Base-by-base conservation (phyloP, 1,139 yeast genomes). In the Debaryomyces fabryi region DNA sequence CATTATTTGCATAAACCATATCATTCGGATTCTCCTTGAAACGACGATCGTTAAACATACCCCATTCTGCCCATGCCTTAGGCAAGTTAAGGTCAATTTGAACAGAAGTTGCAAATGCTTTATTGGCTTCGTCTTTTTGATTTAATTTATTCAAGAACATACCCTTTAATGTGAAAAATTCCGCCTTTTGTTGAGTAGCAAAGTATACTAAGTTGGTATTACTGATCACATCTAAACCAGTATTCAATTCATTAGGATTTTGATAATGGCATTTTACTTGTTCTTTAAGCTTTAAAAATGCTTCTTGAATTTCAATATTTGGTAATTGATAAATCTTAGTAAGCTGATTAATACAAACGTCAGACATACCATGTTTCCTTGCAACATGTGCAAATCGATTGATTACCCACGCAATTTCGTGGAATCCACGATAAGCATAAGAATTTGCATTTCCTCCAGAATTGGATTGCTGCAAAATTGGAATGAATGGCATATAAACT, bases 21-120 rank as follows among this genome's bases (percentile, higher is more conserved):
- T 90, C 96, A 45, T 77, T 82, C 1, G 96, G 93, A 55, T 85
- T 86, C 57, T 90, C 96, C 58, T 89, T 88, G 66, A 90, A 86
- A 44, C 97, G 76, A 42, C 86, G 82, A 58, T 95, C 99, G 63
- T 91, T 93, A 71, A 91, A 95, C 64, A 84, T 83, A 52, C 99
- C 99, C 99, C 99, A 95, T 66, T 95, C 98, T 1, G 98, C 98
- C 99, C 99, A 95, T 0, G 99, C 99, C 63, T 93, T 93, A 2
- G 99, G 97, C 48, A 93, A 71, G 59, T 91, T 90, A 58, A 92
- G 79, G 62, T 95, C 99, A 51, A 92, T 85, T 66, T 93, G 98
- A 21, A 95, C 98, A 3, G 99, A 97, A 1, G 97, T 88, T 1
- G 98, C 96, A 72, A 93, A 93, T 0, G 97, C 97, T 64, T 92